These are phyloP conservation scores for Tetrahymena elliotti DNA, from an alignment of 73 alveolate species.

Conservation along the genomic window DNA sequence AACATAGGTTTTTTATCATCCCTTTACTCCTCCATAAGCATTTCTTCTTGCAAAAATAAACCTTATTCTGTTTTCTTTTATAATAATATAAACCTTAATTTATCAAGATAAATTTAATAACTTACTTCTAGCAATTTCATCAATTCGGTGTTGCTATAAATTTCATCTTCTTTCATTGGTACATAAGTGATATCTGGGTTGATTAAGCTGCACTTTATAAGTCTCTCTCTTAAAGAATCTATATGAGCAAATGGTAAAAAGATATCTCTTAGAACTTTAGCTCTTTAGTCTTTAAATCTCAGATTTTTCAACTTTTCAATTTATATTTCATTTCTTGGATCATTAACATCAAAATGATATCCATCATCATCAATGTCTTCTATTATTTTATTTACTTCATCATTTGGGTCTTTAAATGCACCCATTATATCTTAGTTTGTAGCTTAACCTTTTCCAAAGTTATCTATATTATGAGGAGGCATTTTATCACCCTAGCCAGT, in stretches of 20 bases:
- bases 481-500: slow-evolving; percentile 94
- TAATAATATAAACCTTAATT: background rate
- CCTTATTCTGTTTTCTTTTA: background rate
- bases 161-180: slow-evolving; percentile 73
- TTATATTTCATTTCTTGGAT: slow-evolving; percentile 88
- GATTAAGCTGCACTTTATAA: slow-evolving; percentile 51
- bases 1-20: background rate
- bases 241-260: slow-evolving; percentile 55
- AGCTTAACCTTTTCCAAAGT: slow-evolving; percentile 2
- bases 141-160: slow-evolving; percentile 27
- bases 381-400: slow-evolving; percentile 63
- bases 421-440: slow-evolving; percentile 15
- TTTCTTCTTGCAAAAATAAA: background rate
- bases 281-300: slow-evolving; percentile 62
- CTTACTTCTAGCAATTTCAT: slow-evolving; percentile 1
- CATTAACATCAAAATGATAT: slow-evolving; percentile 90
- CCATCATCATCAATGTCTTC: slow-evolving; percentile 55
- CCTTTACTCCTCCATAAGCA: background rate
- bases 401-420: slow-evolving; percentile 59
- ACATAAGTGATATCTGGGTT: slow-evolving; percentile 54
- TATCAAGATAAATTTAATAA: background rate
- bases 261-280: slow-evolving; percentile 71
- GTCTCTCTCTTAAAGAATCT: slow-evolving; percentile 58
- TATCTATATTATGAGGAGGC: slow-evolving; percentile 76
- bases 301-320: slow-evolving; percentile 67